A percentile compares a stretch with the other conserved stretches of the same genome.
Conservation (phyloP, 2,329 filamentous ascomycete genomes). For the Epichloe coenophiala region DNA sequence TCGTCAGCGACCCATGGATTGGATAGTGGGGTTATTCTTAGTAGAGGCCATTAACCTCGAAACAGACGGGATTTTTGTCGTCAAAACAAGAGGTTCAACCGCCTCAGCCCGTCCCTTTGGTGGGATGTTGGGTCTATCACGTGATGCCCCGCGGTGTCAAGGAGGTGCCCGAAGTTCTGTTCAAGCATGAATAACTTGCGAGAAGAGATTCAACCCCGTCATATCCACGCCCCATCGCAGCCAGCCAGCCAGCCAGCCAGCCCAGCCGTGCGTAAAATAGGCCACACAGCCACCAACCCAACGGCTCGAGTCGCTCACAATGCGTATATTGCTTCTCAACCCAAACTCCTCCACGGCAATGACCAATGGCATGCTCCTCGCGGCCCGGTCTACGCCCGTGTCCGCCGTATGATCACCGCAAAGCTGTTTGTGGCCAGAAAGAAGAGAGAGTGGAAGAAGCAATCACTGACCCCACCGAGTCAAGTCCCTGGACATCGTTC, state of each 20-base stretch:
- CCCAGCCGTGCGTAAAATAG: no score
- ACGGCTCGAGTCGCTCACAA: neutral
- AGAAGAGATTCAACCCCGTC: no score
- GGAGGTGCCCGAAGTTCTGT: no score
- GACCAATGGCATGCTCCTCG: conserved; percentile 48
- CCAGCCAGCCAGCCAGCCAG: no score
- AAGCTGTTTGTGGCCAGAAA: neutral
- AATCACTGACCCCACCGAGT: conserved; percentile 18
- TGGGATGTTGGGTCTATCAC: conserved; percentile 14
- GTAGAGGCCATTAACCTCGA: neutral
- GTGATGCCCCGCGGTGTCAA: conserved; percentile 22
- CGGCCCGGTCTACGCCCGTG: conserved; percentile 12
- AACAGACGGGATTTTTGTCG: no score
- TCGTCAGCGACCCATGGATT: conserved; percentile 3
- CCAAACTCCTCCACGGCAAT: conserved; percentile 64
- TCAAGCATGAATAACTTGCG: no score
- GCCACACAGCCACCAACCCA: no score
- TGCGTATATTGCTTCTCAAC: conserved; percentile 55
- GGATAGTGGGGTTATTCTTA: conserved; percentile 15
- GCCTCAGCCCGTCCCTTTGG: neutral
- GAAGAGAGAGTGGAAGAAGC: neutral
- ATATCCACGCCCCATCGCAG: no score
- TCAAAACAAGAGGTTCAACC: no score
- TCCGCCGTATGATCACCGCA: conserved; percentile 11
- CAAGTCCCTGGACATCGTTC: conserved; percentile 39